Evolutionary conservation across 2,329 filamentous ascomycete species (phyloP), one percentile per base, ranked within the genome.

Genomic region (Westerdykella sp.): DNA sequence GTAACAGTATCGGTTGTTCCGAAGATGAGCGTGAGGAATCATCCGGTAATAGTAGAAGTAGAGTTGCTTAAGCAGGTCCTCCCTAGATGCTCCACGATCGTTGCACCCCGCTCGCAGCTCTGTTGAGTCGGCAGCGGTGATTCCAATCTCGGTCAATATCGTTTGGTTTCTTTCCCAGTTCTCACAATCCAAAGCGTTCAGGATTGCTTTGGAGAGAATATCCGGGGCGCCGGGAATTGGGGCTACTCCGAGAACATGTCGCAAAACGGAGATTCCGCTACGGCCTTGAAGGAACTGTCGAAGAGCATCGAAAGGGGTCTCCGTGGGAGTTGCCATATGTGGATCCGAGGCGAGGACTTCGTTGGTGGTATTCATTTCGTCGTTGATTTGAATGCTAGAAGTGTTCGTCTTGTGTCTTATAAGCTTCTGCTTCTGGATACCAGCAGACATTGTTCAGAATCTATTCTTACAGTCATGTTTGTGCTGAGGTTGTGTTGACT

Each of bases 1-100:
- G 6, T n/a, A 7, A 34, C 51, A 51, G 5, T 43, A 16, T 7
- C 50, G 38, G 4, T 28, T 39, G 34, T 57, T 57, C 7, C 45
- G 36, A 7, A 54, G 22, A 22, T 57, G 13, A 0, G 54, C 50
- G 11, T 56, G 48, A 38, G 53, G 49, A 1, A 43, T 47, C 3
- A 56, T 22, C 6, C 59, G 56, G 10, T 56, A 49, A 42, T 56
- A 50, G 31, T 53, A 49, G 40, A 57, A 59, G 10, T 47, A 49
- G 3, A 54, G 38, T 4, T 43, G 36, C 14, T 57, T 39, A 23
- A 59, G 44, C 1, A 62, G n/a, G 6, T 53, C 47, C 31, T 46
- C 43, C 2, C 3, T 11, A 9, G 2, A 18, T 9, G 5, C 9
- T 3, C 32, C 32, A 5, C 2, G 25, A 3, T 6, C 16, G 9